Evolutionary conservation across 176 grass and related monocot genomes (phyloP).

Genomic region (Calamus simplicifolius): DNA sequence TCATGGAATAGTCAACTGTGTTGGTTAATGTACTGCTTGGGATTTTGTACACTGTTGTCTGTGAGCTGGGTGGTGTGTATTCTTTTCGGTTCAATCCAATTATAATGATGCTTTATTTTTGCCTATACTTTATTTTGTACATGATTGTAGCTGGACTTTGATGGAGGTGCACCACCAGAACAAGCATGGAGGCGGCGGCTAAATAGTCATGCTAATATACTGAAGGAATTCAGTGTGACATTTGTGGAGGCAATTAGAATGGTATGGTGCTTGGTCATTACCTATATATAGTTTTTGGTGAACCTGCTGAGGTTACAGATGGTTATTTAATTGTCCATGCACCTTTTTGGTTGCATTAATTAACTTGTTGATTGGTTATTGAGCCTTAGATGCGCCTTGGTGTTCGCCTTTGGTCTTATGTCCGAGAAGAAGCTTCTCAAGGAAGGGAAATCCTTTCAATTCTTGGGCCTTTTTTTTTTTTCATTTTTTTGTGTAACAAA

Average conservation of each 20-base stretch:
- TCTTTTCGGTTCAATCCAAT: no score
- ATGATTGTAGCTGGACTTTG: conserved; percentile 69
- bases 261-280: conserved; percentile 32
- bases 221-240: conserved; percentile 95
- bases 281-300: conserved; percentile 14
- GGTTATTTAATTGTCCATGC: background rate
- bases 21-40: no score
- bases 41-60: no score
- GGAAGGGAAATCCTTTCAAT: conserved; percentile 63
- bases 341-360: no score
- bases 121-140: background rate
- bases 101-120: background rate
- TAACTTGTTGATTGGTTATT: background rate
- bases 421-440: conserved; percentile 93
- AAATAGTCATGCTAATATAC: conserved; percentile 84
- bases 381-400: conserved; percentile 72
- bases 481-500: background rate
- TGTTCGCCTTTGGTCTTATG: conserved; percentile 96
- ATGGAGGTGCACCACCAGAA: conserved; percentile 78
- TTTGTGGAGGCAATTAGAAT: conserved; percentile 85
- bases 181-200: conserved; percentile 86
- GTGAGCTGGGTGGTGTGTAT: no score
- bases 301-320: background rate
- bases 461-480: background rate
- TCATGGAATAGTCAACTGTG: no score